These are phyloP conservation scores for Zymoseptoria crescenta DNA, from an alignment of 2,329 filamentous ascomycete species.

Conservation along the genomic window DNA sequence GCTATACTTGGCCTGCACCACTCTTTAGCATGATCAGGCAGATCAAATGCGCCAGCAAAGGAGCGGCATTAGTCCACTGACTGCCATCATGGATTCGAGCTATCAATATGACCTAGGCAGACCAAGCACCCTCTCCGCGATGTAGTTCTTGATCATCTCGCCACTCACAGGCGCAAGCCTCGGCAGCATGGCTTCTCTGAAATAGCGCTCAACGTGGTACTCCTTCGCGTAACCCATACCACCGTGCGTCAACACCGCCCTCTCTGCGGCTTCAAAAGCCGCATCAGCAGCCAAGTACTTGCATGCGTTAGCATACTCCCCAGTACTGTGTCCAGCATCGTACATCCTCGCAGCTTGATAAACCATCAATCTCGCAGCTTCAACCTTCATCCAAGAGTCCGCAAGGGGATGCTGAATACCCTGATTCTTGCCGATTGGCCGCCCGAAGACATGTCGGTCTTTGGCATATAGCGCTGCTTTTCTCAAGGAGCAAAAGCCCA, in stretches of 20 bases:
- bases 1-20: too few species aligned
- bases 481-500: slow-evolving; percentile 39
- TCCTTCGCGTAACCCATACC: slow-evolving; percentile 56
- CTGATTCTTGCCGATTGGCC: slow-evolving; percentile 60
- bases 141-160: slow-evolving; percentile 31
- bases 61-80: too few species aligned
- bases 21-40: too few species aligned
- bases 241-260: slow-evolving; percentile 51
- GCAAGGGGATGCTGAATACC: slow-evolving; percentile 59
- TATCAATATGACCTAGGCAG: slow-evolving; percentile 22
- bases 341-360: slow-evolving; percentile 60
- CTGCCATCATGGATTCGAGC: neutral
- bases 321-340: slow-evolving; percentile 43
- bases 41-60: too few species aligned
- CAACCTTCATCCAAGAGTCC: slow-evolving; percentile 57
- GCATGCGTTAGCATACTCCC: slow-evolving; percentile 54
- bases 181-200: slow-evolving; percentile 58
- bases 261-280: slow-evolving; percentile 55
- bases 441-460: slow-evolving; percentile 58
- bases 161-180: slow-evolving; percentile 55
- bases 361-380: slow-evolving; percentile 57
- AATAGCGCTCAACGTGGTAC: slow-evolving; percentile 58
- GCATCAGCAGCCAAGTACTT: slow-evolving; percentile 64
- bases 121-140: slow-evolving; percentile 26
- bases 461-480: slow-evolving; percentile 57